Evolutionary conservation across 768 basidiomycete genomes (phyloP).

Genomic region (Boletus fagicola): DNA sequence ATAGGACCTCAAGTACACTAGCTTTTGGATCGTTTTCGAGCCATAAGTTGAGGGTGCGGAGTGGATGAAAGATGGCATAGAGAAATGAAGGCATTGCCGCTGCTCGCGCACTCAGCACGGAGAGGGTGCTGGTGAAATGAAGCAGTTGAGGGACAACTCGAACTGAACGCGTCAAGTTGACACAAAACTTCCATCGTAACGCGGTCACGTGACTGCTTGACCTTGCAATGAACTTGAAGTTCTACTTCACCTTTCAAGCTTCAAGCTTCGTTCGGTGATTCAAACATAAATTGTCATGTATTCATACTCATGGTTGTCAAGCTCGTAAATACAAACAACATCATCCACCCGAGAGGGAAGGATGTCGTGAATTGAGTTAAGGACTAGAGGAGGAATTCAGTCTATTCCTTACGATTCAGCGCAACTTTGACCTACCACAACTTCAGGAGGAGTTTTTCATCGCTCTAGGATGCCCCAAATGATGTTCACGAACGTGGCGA

Average conservation of each 20-base stretch:
- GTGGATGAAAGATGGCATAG: slow-evolving; percentile 47
- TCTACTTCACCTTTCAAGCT: too few species aligned
- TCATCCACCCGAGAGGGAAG: neutral
- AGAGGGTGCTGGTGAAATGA: neutral
- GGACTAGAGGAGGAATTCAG: neutral
- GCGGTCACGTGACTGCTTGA: slow-evolving; percentile 21
- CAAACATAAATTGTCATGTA: neutral
- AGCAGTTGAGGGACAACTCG: slow-evolving; percentile 4
- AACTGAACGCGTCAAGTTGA: slow-evolving; percentile 3
- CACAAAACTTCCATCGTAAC: neutral
- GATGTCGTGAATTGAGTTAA: neutral
- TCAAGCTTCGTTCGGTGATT: neutral
- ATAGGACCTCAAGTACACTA: slow-evolving; percentile 58
- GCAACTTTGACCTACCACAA: neutral
- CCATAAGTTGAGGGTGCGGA: slow-evolving; percentile 48
- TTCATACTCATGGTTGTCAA: neutral
- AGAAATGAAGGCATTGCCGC: slow-evolving; percentile 32
- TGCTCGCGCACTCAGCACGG: slow-evolving; percentile 4
- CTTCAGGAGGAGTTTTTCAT: neutral
- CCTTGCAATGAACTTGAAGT: too few species aligned
- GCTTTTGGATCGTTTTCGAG: slow-evolving; percentile 48
- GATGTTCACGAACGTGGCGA: neutral
- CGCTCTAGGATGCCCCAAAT: slow-evolving; percentile 1
- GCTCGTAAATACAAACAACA: neutral
- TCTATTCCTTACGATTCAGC: neutral